phyloP scores from a whole-genome alignment of 164 flowering plant species.

The Umbilicus rupestris region DNA sequence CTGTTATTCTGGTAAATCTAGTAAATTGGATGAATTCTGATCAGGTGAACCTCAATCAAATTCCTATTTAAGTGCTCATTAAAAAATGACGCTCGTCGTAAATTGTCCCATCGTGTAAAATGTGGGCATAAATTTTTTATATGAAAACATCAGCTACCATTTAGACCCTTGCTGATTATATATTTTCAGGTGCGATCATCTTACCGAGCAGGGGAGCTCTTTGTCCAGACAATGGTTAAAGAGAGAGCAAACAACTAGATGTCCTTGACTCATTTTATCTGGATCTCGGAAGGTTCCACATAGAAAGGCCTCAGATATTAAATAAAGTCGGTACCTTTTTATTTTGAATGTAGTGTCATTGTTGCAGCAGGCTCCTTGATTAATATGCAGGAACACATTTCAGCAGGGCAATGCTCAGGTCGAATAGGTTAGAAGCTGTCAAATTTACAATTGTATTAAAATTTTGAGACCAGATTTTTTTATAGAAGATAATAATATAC shows the following conservation, averaged over 20 bases:
- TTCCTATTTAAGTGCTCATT: not conserved
- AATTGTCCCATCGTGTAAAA: too few relatives aligned
- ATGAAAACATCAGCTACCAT: too few relatives aligned
- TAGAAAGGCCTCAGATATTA: not conserved
- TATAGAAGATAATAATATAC: not conserved
- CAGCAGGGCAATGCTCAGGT: not conserved
- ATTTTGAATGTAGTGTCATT: not conserved
- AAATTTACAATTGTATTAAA: not conserved
- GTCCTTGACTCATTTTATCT: not conserved
- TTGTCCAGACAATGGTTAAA: slow-evolving; percentile 10
- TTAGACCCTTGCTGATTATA: not conserved
- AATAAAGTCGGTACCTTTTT: not conserved
- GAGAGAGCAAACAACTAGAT: not conserved
- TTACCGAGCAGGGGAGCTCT: slow-evolving; percentile 11
- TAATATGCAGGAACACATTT: not conserved
- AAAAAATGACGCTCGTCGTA: not conserved
- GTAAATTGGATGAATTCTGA: not conserved
- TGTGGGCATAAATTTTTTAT: not conserved
- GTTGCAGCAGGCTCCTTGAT: not conserved
- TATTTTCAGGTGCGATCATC: slow-evolving; percentile 9
- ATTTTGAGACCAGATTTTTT: not conserved
- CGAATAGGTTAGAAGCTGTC: not conserved
- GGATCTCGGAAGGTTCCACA: not conserved
- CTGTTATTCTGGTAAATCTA: too few relatives aligned
- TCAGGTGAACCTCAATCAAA: not conserved